Evolutionary conservation across 257 asterid genomes (phyloP), one percentile per base, ranked within the genome.

Genomic region (Asclepias syriaca): DNA sequence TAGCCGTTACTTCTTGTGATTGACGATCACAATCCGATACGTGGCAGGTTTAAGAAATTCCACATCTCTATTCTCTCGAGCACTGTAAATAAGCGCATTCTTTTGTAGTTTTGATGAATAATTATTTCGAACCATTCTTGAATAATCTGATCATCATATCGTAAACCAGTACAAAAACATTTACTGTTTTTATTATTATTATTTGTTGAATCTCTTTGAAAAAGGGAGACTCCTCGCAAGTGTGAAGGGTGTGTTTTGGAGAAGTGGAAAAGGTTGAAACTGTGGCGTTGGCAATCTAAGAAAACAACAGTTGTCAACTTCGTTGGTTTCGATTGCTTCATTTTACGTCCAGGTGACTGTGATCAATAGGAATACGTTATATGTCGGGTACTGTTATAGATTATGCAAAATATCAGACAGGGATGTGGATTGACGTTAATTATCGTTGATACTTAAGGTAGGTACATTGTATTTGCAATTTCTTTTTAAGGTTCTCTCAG

Each of bases 1-100:
- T 95, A 48, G 89, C 97, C 66, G 96, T 95, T 76, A 85, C 98
- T 68, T 95, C 99, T 55, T 88, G 88, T 75, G 99, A 95, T 83
- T 95, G 68, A 83, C 51, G 21, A 43, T 4, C 39, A 34, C 39
- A 4, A 43, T 43, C 10, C 7, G 11, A 43, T 7, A 43, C 48
- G 48, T 16, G 74, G 8, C 39, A 61, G 22, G 34, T 39, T 21
- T 43, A 56, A 18, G 69, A 40, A 59, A 5, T 6, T 29, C 29
- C n/a, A 27, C 1, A 51, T 56, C 45, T 61, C 63, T 45, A 59
- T 45, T 71, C 50, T 39, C 21, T 40, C 66, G 24, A 58, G 21
- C 56, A n/a, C 27, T 34, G 66, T 59, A 48, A 40, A 45, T 74
- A 10, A 39, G 24, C 45, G 19, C 34, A 55, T 65, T 70, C 29